phyloP scores from a whole-genome alignment of 371 early-diverging fungal species.

The Homolaphlyctis polyrhiza region DNA sequence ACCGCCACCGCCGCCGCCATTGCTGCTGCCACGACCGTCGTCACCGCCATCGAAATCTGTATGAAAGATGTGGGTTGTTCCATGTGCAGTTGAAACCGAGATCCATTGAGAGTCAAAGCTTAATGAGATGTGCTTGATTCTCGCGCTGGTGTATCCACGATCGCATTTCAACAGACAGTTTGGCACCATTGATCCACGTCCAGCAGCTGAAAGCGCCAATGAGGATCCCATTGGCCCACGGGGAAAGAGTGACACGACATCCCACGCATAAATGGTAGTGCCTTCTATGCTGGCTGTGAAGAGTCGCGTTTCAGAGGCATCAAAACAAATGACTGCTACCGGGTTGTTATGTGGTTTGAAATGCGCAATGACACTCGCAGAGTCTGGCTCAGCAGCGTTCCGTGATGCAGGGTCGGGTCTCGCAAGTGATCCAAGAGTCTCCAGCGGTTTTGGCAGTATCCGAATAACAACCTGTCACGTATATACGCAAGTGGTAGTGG shows the following conservation, averaged over 20 bases:
- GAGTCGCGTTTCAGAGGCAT: slow-evolving; percentile 61
- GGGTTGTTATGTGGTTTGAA: slow-evolving; percentile 74
- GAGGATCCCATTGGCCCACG: background rate
- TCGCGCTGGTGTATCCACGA: slow-evolving; percentile 74
- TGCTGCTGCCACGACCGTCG: background rate
- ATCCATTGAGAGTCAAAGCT: slow-evolving; percentile 75
- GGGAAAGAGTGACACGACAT: slow-evolving; percentile 19
- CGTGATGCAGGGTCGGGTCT: too few relatives aligned
- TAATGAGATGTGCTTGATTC: slow-evolving; percentile 65
- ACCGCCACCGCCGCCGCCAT: background rate
- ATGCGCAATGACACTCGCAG: slow-evolving; percentile 64
- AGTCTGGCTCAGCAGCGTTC: too few relatives aligned
- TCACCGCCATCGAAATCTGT: slow-evolving; percentile 11
- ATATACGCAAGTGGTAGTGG: background rate
- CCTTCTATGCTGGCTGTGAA: slow-evolving; percentile 72
- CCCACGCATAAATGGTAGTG: slow-evolving; percentile 70
- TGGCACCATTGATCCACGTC: too few relatives aligned
- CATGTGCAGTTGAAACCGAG: slow-evolving; percentile 68
- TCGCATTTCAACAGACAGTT: slow-evolving; percentile 68
- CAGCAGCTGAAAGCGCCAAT: too few relatives aligned
- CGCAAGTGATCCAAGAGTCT: too few relatives aligned
- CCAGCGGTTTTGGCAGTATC: background rate
- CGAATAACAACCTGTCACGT: background rate
- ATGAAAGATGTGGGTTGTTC: slow-evolving; percentile 60
- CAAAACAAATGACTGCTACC: slow-evolving; percentile 59